Evolutionary conservation across 2,329 filamentous ascomycete species (phyloP), one percentile per base, ranked within the genome.

Genomic region (Biscogniauxia sp.): DNA sequence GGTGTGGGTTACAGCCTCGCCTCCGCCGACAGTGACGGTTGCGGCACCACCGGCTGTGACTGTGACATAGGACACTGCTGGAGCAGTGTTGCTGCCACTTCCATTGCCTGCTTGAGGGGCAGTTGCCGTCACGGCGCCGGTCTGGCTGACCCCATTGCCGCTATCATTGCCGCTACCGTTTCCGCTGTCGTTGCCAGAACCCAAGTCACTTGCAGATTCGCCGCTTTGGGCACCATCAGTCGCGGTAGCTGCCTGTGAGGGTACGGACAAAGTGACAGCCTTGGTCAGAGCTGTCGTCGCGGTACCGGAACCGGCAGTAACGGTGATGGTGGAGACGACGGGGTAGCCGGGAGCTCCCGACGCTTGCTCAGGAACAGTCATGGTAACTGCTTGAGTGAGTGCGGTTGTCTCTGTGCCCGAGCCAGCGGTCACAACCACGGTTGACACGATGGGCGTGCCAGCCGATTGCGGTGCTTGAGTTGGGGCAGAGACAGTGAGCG

Each of bases 11-110:
- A 45, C 32, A 8, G 49, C 20, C 5, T 19, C 58, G 9, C 57
- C 61, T 20, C 63, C 61, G 7, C 64, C 63, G 53, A 68, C 62
- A 19, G 65, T 67, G 41, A 68, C 60, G 54, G 62, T 58, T 20
- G 50, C 20, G 37, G 37, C 37, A 17, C 37, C 50, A 20, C 20
- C 50, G 6, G 9, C 2, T 7, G 50, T 20, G 9, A 51, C 37
- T n/a, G 37, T 45, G 37, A 45, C 37, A n/a, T 45, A 45, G 37
- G 37, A 45, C 37, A 45, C 50, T 54, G 52, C 7, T 50, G 19
- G 19, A 54, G 57, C 5, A 32, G 53, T 15, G 57, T 51, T 23
- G 59, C 54, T 23, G 56, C 56, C 26, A 61, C 45, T 6, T 54
- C 28, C 28, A 13, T 32, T 32, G 28, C 28, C 28, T 9, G 7